Evolutionary conservation across 495 filamentous ascomycete species (phyloP), one percentile per base, ranked within the genome.

Genomic region (Neurospora sp.): DNA sequence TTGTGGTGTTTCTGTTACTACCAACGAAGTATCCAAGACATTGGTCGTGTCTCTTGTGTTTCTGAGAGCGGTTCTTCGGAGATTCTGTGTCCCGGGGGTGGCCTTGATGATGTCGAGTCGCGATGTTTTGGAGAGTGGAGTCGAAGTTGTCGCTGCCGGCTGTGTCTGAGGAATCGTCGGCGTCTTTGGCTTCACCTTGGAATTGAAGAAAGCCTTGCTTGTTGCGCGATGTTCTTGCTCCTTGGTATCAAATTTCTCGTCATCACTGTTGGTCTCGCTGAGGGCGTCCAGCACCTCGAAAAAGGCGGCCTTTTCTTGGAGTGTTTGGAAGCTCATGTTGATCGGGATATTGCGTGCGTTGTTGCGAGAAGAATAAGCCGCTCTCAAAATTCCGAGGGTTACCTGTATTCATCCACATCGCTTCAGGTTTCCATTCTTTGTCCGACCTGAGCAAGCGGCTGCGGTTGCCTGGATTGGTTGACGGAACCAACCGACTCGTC

Each of bases 231-330:
- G 75, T 37, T 72, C 42, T 59, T 73, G 61, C 22, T 81, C 80
- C 20, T 73, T 65, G 5, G 72, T 39, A 38, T 74, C 71, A 4
- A 79, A n/a, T 3, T 69, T n/a, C 20, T 79, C 75, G 35, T 80
- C 77, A 39, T 75, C 75, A 47, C 68, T 69, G 16, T 72, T 22
- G 37, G 65, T n/a, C 53, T 75, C 74, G 14, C 14, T 35, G 4
- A 81, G 74, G 1, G 75, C 74, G 42, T 80, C 76, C n/a, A 81
- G 44, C 18, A 68, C 59, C 8, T 75, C 69, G 35, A 81, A 81
- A 59, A 80, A 80, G 9, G 76, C 73, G 18, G 71, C 22, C 59
- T 81, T 81, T 41, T 79, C 78, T 9, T 70, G 27, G 12, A 79
- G 65, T 10, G 76, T 65, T 16, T 42, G 72, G 12, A 71, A 71